Base-by-base conservation (phyloP, 495 filamentous ascomycete genomes). In the Cryomyces minteri region DNA sequence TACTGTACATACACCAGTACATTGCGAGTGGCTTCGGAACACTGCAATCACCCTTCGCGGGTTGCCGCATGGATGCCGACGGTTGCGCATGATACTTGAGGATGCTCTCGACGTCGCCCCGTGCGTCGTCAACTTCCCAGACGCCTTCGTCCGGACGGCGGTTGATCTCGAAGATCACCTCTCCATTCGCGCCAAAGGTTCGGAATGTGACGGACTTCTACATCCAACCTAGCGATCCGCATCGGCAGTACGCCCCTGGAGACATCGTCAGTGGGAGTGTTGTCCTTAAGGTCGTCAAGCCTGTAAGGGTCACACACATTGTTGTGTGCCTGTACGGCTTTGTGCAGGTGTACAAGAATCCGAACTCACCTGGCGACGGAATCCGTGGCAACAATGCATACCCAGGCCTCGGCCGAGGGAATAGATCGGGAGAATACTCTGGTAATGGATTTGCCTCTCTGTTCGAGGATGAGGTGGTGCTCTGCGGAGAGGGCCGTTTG, bases 401-500 rank as follows among this genome's bases (percentile, higher is more conserved):
- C 63, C 53, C 74, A 33, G 76, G 66, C 49, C 67, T 64, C 39
- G 70, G 68, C 32, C 63, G 55, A 67, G 62, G 68, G 62, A 56
- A 74, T 66, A 67, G 71, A 64, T 54, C 63, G 60, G 72, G 61
- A 8, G 80, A 84, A 56, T 86, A 87, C 54, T 71, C 77, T 57
- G 82, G 80, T 32, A 84, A 88, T 66, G 87, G 88, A 28, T 73
- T 84, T 55, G 80, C 80, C 8, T 84, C 79, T 5, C 63, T 98
- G 38, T 96, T 95, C 53, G 81, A 88, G 60, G 87, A 96, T 55
- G 86, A 98, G 58, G 68, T 80, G 46, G 79, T 88, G 11, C 70
- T 96, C 34, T 94, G 87, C 56, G 88, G 87, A 25, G 88, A 95
- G 46, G 88, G 90, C 4, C 74, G 82, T 51, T 68, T 96, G 30